phyloP scores from a whole-genome alignment of 805 yeast species.

The Maudiozyma bulderi region DNA sequence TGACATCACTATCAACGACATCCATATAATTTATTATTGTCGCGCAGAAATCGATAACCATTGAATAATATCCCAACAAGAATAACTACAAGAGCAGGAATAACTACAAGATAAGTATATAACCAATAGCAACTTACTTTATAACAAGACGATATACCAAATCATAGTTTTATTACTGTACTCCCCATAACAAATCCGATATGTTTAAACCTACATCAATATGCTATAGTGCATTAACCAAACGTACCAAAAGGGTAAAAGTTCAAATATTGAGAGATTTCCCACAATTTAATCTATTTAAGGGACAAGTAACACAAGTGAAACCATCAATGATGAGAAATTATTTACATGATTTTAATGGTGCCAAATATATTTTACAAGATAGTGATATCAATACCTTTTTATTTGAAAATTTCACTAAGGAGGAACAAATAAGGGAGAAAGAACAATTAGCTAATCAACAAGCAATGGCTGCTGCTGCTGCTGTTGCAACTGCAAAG shows the following conservation, averaged over 20 bases:
- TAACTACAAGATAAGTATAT: too few relatives aligned
- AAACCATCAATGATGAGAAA: constrained; percentile 79
- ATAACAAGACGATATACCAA: neutral
- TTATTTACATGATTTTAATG: constrained; percentile 56
- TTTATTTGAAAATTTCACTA: constrained; percentile 7
- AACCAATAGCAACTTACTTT: too few relatives aligned
- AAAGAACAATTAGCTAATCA: neutral
- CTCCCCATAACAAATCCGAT: neutral
- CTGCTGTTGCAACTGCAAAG: neutral
- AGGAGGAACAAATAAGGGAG: constrained; percentile 5
- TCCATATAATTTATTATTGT: too few relatives aligned
- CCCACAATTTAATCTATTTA: constrained; percentile 45
- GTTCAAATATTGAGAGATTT: constrained; percentile 71
- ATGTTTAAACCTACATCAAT: constrained; percentile 28
- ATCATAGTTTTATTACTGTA: neutral
- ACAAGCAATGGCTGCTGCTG: neutral
- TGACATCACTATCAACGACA: too few relatives aligned
- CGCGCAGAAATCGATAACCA: too few relatives aligned
- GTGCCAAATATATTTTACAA: constrained; percentile 57
- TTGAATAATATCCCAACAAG: too few relatives aligned
- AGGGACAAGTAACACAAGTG: constrained; percentile 68
- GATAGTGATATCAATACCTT: constrained; percentile 15
- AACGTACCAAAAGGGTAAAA: constrained; percentile 45
- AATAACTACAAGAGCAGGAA: too few relatives aligned
- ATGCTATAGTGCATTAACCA: constrained; percentile 39